Percentiles rank a stretch among this genome's conserved stretches.
These are phyloP conservation scores for Ceratocystis cacaofunesta DNA, from an alignment of 2,329 filamentous ascomycete species.

Conservation along the genomic window DNA sequence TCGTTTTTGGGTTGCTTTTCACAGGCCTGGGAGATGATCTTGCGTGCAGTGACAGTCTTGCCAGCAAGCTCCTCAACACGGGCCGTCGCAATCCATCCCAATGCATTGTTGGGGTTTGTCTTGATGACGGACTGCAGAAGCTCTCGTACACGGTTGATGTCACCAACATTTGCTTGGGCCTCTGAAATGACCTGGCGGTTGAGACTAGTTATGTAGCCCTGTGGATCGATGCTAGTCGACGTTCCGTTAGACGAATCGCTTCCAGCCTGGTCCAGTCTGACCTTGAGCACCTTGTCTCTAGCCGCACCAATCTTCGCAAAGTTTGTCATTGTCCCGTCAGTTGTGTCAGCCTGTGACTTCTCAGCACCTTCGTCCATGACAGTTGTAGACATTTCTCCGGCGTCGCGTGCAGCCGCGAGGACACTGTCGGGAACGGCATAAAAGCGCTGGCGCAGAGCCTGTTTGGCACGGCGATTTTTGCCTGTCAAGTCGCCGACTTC, in stretches of 20 bases:
- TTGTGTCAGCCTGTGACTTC: slow-evolving; percentile 25
- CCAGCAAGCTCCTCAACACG: slow-evolving; percentile 85
- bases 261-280: slow-evolving; percentile 66
- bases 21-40: slow-evolving; percentile 75
- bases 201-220: slow-evolving; percentile 87
- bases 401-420: slow-evolving; percentile 68
- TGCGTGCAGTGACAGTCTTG: slow-evolving; percentile 77
- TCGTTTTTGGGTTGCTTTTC: slow-evolving; percentile 86
- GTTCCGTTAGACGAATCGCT: slow-evolving; percentile 58
- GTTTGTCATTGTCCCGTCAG: slow-evolving; percentile 90
- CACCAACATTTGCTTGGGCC: slow-evolving; percentile 72
- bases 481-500: slow-evolving; percentile 95
- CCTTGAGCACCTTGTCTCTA: slow-evolving; percentile 86
- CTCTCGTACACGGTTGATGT: slow-evolving; percentile 84
- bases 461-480: slow-evolving; percentile 73
- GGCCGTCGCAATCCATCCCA: slow-evolving; percentile 90
- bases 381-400: slow-evolving; percentile 70
- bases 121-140: slow-evolving; percentile 94
- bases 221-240: slow-evolving; percentile 82
- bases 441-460: slow-evolving; percentile 70
- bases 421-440: slow-evolving; percentile 97
- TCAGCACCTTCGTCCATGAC: slow-evolving; percentile 56
- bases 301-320: slow-evolving; percentile 96
- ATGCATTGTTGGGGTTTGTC: slow-evolving; percentile 86
- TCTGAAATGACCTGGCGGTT: slow-evolving; percentile 68